These are phyloP conservation scores for Colletotrichum noveboracense DNA, from an alignment of 2,329 filamentous ascomycete species.

Conservation along the genomic window DNA sequence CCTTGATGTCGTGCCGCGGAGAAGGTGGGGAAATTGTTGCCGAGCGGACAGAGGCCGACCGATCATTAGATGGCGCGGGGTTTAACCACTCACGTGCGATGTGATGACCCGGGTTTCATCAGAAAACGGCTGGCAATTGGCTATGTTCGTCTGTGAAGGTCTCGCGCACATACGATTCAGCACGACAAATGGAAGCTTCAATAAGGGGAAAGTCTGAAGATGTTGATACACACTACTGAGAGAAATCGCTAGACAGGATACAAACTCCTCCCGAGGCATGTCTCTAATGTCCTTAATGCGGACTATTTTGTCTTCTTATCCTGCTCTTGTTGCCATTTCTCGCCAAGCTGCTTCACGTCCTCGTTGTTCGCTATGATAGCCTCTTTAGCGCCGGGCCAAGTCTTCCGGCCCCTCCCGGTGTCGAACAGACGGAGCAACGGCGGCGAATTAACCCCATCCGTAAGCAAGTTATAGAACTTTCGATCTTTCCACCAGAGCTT, in stretches of 20 bases:
- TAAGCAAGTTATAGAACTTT: slow-evolving; percentile 43
- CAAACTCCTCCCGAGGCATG: accelerated
- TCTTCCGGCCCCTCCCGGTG: slow-evolving; percentile 39
- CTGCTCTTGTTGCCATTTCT: not conserved
- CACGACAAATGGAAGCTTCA: not conserved
- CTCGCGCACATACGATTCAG: not conserved
- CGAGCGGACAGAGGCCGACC: not conserved
- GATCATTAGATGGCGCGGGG: not conserved
- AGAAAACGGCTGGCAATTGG: not conserved
- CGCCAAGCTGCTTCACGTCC: slow-evolving; percentile 21
- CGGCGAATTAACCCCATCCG: slow-evolving; percentile 42
- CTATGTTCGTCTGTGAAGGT: not conserved
- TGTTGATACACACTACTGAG: not conserved
- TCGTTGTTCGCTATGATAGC: slow-evolving; percentile 33
- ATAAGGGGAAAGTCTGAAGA: not conserved
- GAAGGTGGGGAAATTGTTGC: not conserved
- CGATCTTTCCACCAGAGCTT: slow-evolving; percentile 46
- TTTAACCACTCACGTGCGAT: not conserved
- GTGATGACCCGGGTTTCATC: not conserved
- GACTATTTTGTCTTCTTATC: not conserved
- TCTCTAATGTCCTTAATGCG: not conserved
- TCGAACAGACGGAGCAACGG: slow-evolving; percentile 47
- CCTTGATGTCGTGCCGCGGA: slow-evolving; percentile 7
- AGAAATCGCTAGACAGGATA: not conserved
- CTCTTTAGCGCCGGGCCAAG: slow-evolving; percentile 43